A percentile compares a stretch with the other conserved stretches of the same genome.
These are phyloP conservation scores for Coemansia sp. DNA, from an alignment of 192 early-diverging fungal species.

Conservation along the genomic window DNA sequence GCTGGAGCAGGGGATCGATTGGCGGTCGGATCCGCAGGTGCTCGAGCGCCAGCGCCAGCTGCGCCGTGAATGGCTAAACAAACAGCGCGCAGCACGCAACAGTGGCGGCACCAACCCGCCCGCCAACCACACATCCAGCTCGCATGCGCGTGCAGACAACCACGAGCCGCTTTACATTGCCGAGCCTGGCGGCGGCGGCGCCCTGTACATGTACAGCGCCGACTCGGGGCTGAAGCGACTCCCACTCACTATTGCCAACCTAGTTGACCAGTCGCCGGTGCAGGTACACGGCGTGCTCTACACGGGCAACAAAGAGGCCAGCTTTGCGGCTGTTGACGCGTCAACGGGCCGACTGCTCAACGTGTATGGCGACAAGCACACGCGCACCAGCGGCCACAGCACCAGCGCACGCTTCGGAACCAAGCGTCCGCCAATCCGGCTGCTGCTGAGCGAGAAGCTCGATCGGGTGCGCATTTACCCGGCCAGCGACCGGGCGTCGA, in stretches of 20 bases:
- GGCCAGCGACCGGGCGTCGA: neutral
- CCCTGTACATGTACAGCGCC: conserved; percentile 39
- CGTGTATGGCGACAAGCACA: conserved; percentile 53
- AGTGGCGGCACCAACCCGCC: neutral
- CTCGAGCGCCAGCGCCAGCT: conserved; percentile 33
- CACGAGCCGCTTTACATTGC: conserved; percentile 38
- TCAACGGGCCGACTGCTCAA: conserved; percentile 58
- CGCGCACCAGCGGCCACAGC: neutral
- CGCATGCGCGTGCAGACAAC: no score
- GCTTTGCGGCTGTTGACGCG: conserved; percentile 68
- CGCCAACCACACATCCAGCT: neutral
- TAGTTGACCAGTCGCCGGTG: conserved; percentile 61
- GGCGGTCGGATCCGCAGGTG: conserved; percentile 40
- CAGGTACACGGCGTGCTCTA: conserved; percentile 57
- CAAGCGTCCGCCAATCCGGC: conserved; percentile 5
- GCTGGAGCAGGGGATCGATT: conserved; percentile 49
- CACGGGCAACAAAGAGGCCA: conserved; percentile 63
- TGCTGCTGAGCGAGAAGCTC: conserved; percentile 37
- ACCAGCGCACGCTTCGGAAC: no score
- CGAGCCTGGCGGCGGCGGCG: conserved; percentile 47
- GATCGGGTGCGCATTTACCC: conserved; percentile 37
- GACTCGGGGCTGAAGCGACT: conserved; percentile 56
- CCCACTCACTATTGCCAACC: conserved; percentile 63
- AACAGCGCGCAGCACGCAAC: conserved; percentile 9
- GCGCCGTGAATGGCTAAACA: conserved; percentile 30